phyloP scores from a whole-genome alignment of 2,329 filamentous ascomycete genomes.

The Ceratocystis huliohia region DNA sequence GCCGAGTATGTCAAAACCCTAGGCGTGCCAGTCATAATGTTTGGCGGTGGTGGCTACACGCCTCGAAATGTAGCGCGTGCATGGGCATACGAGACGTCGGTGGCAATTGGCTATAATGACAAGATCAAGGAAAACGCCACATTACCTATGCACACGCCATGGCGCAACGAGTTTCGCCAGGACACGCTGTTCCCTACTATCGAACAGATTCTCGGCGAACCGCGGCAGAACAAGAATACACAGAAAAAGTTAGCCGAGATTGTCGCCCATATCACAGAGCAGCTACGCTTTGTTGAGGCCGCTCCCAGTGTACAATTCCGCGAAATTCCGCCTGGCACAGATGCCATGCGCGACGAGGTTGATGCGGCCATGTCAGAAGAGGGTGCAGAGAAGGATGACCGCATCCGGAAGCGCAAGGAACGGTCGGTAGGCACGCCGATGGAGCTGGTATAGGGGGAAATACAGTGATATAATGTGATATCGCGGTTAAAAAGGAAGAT shows the following conservation, averaged over 20 bases:
- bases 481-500: not conserved
- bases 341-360: constrained; percentile 53
- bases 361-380: constrained; percentile 56
- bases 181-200: constrained; percentile 81
- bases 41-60: constrained; percentile 92
- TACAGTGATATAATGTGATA: no score
- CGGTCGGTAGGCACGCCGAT: constrained; percentile 45
- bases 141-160: constrained; percentile 70
- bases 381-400: constrained; percentile 45
- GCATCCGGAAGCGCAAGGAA: constrained; percentile 40
- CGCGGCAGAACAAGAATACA: constrained; percentile 64
- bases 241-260: constrained; percentile 63
- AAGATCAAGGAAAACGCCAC: constrained; percentile 48
- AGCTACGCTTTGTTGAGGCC: constrained; percentile 70
- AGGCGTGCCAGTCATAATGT: constrained; percentile 69
- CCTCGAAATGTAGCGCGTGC: constrained; percentile 90
- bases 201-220: constrained; percentile 55
- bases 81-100: constrained; percentile 92
- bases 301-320: constrained; percentile 81
- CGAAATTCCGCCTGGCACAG: constrained; percentile 64
- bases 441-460: constrained; percentile 32
- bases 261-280: constrained; percentile 66
- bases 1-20: constrained; percentile 78
- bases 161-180: constrained; percentile 77
- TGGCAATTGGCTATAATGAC: constrained; percentile 64